Percentiles rank a stretch among this genome's conserved stretches.
These are phyloP conservation scores for Mrakia blollopis DNA, from an alignment of 768 basidiomycete genomes.

Conservation along the genomic window DNA sequence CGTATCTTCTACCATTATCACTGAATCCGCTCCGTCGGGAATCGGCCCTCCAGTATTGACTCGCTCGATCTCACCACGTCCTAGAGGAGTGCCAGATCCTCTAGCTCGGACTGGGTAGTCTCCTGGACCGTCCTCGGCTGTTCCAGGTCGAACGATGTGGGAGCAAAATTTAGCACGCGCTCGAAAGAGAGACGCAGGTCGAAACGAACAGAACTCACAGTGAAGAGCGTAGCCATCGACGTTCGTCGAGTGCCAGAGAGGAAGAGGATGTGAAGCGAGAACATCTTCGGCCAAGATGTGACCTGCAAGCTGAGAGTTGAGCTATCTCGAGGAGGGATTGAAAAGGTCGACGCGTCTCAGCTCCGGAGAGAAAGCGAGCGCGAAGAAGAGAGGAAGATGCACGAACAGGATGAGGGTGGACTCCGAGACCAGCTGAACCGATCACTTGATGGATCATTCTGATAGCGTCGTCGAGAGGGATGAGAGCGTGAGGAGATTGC, in stretches of 20 bases:
- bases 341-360: conserved; percentile 26
- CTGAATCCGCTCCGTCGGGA: conserved; percentile 66
- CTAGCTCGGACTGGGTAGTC: conserved; percentile 56
- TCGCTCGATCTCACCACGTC: conserved; percentile 56
- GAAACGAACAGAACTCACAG: conserved; percentile 48
- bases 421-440: conserved; percentile 44
- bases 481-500: conserved; percentile 68
- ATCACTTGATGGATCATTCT: conserved; percentile 54
- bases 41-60: conserved; percentile 83
- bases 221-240: conserved; percentile 84
- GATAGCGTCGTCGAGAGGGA: conserved; percentile 64
- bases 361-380: conserved; percentile 24
- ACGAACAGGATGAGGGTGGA: conserved; percentile 50
- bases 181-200: neutral
- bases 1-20: conserved; percentile 93
- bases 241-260: conserved; percentile 63
- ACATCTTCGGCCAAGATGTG: conserved; percentile 73
- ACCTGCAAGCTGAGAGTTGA: conserved; percentile 58
- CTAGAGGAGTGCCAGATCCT: conserved; percentile 46
- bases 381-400: conserved; percentile 3
- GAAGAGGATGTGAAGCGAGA: conserved; percentile 60
- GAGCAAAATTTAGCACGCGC: neutral
- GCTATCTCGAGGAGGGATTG: neutral
- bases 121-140: conserved; percentile 63
- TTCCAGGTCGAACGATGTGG: neutral